Evolutionary conservation across 1,284 basidiomycete genomes (phyloP).

Genomic region (Microbotryum silenes-acaulis): DNA sequence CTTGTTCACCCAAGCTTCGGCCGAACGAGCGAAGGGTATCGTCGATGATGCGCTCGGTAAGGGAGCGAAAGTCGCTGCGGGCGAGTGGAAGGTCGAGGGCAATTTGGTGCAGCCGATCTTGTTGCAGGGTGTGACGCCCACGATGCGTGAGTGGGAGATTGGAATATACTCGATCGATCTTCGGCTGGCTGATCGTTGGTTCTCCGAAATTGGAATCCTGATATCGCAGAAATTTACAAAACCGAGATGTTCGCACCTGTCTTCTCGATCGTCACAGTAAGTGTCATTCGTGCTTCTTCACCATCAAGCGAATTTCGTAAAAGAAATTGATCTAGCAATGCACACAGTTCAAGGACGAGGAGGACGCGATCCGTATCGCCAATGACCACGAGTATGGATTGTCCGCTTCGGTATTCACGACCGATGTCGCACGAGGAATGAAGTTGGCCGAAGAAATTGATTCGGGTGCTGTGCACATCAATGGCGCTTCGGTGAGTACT

Average conservation of each 20-base stretch:
- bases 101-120: conserved; percentile 52
- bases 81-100: conserved; percentile 43
- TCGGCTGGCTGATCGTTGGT: too few relatives aligned
- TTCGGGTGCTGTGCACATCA: conserved; percentile 37
- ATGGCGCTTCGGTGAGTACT: conserved; percentile 17
- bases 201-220: too few relatives aligned
- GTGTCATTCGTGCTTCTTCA: too few relatives aligned
- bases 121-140: conserved; percentile 46
- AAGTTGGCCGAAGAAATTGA: conserved; percentile 33
- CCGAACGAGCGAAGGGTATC: conserved; percentile 48
- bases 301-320: too few relatives aligned
- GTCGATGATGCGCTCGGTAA: conserved; percentile 49
- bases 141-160: conserved; percentile 45
- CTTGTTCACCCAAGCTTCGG: conserved; percentile 51
- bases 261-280: conserved; percentile 35
- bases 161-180: too few relatives aligned
- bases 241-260: conserved; percentile 57
- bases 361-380: conserved; percentile 36
- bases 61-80: conserved; percentile 52
- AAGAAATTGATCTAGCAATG: too few relatives aligned
- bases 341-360: conserved; percentile 22
- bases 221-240: conserved; percentile 16
- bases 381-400: conserved; percentile 38
- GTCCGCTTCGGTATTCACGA: conserved; percentile 34
- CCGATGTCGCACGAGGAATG: conserved; percentile 8